Evolutionary conservation across 495 filamentous ascomycete species (phyloP).

Genomic region (Tuber indicum): DNA sequence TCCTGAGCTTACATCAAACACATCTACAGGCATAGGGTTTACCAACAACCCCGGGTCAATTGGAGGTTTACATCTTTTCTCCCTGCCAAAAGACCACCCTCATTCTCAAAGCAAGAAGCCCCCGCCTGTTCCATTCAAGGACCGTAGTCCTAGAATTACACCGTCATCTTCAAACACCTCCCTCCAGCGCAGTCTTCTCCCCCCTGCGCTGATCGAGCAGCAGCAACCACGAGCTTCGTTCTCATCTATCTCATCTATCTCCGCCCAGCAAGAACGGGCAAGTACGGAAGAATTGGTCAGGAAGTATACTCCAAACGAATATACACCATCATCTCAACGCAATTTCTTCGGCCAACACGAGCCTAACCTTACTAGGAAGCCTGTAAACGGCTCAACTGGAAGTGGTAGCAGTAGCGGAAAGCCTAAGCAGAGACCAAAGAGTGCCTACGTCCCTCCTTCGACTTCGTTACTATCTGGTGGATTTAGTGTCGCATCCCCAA

Average conservation of each 20-base stretch:
- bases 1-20: constrained; percentile 14
- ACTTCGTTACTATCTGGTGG: constrained; percentile 22
- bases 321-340: constrained; percentile 37
- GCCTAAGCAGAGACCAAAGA: constrained; percentile 40
- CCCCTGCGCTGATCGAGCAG: constrained; percentile 20
- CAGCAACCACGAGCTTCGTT: constrained; percentile 22
- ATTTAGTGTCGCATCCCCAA: constrained; percentile 26
- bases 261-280: constrained; percentile 14
- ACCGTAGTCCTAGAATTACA: constrained; percentile 23
- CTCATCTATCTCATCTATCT: constrained; percentile 12
- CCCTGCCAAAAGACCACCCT: constrained; percentile 32
- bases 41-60: constrained; percentile 14
- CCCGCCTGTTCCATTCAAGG: constrained; percentile 15
- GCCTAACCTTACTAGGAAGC: constrained; percentile 31
- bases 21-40: constrained; percentile 19
- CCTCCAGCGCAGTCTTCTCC: constrained; percentile 24
- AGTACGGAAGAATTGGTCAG: constrained; percentile 33
- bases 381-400: constrained; percentile 2
- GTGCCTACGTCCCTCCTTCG: constrained; percentile 32
- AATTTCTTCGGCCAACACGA: constrained; percentile 37
- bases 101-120: constrained; percentile 26
- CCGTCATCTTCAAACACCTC: constrained; percentile 28
- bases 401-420: constrained; percentile 14
- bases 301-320: constrained; percentile 39
- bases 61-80: constrained; percentile 27